A percentile compares a stretch with the other conserved stretches of the same genome.
These are phyloP conservation scores for Aegilops umbellulata DNA, from an alignment of 176 grass and related monocot species.

Conservation along the genomic window DNA sequence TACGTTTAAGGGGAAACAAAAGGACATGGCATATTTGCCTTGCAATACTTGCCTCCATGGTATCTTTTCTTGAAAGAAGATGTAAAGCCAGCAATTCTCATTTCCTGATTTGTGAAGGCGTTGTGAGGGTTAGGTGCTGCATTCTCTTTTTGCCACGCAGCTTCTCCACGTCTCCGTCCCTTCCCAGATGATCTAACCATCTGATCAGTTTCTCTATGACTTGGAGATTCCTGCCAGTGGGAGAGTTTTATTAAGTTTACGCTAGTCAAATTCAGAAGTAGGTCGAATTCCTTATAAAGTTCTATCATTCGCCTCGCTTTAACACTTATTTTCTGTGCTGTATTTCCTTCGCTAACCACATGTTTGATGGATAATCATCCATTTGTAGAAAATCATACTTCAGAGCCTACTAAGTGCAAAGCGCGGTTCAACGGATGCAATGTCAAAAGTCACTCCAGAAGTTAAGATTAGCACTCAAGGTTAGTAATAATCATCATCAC, in stretches of 20 bases:
- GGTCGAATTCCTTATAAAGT: neutral
- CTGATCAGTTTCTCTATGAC: conserved; percentile 34
- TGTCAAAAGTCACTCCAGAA: neutral
- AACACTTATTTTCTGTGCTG: neutral
- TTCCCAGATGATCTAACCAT: conserved; percentile 32
- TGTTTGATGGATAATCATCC: neutral
- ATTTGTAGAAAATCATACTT: conserved; percentile 4
- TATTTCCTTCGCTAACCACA: neutral
- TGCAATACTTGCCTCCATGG: conserved; percentile 38
- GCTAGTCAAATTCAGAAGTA: conserved; percentile 19
- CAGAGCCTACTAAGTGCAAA: neutral
- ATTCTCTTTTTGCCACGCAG: conserved; percentile 29
- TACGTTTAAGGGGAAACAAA: neutral
- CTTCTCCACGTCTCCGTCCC: conserved; percentile 20
- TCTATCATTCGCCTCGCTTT: conserved; percentile 1
- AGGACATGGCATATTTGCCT: neutral
- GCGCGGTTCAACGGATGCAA: neutral
- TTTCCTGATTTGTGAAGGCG: conserved; percentile 10
- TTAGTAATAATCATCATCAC: conserved; percentile 2
- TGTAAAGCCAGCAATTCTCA: conserved; percentile 40
- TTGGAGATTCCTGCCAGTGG: conserved; percentile 32
- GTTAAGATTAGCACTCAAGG: neutral
- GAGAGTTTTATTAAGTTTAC: neutral
- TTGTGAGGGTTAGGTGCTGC: conserved; percentile 5
- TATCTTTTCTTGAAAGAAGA: conserved; percentile 46